phyloP scores from a whole-genome alignment of 768 basidiomycete genomes.

The Russula brevipes region DNA sequence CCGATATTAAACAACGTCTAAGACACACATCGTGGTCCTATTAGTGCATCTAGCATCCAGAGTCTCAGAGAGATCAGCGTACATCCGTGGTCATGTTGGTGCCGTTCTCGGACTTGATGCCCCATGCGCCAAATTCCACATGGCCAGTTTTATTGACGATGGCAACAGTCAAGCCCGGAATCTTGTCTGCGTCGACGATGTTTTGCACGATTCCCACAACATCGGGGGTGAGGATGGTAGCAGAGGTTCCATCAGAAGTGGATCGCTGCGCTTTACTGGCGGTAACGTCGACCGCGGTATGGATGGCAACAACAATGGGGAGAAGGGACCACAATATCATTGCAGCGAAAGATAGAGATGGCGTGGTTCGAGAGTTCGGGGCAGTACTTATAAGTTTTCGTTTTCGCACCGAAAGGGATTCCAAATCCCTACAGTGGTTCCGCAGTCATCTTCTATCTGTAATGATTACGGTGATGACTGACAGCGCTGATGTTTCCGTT shows the following conservation, averaged over 20 bases:
- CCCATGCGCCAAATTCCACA: conserved; percentile 18
- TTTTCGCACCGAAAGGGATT: neutral
- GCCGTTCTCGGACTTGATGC: conserved; percentile 14
- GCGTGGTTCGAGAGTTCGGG: neutral
- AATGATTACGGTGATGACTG: neutral
- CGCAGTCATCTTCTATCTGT: neutral
- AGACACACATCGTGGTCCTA: neutral
- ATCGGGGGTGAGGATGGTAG: conserved; percentile 9
- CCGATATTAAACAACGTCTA: conserved; percentile 39
- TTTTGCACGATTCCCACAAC: neutral
- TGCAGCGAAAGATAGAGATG: neutral
- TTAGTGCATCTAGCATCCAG: neutral
- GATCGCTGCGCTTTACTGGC: neutral
- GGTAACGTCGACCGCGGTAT: neutral
- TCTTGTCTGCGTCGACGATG: neutral
- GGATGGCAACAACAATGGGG: neutral
- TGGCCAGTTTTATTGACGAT: conserved; percentile 3
- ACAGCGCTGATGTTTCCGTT: neutral
- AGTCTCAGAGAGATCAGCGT: neutral
- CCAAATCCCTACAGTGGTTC: neutral
- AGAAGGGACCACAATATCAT: neutral
- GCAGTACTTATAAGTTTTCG: neutral
- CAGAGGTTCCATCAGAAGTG: neutral
- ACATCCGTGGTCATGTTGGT: conserved; percentile 21
- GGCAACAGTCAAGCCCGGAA: conserved; percentile 16